Percentiles rank a stretch among this genome's conserved stretches.
These are phyloP conservation scores for Solanum chilense DNA, from an alignment of 257 asterid species.

Conservation along the genomic window DNA sequence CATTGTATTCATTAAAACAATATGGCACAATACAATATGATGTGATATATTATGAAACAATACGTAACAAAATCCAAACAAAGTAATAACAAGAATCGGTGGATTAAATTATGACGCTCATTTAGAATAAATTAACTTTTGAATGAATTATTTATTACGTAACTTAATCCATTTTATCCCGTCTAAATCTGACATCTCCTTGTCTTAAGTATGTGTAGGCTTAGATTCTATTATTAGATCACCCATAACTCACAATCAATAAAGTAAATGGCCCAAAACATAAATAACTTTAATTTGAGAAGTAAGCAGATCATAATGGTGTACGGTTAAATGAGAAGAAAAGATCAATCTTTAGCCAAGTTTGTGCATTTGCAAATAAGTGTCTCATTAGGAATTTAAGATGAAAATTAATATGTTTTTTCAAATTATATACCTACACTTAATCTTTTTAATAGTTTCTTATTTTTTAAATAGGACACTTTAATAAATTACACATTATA, in stretches of 20 bases:
- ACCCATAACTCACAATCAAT: background rate
- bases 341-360: background rate
- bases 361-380: background rate
- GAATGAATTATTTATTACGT: background rate
- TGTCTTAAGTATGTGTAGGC: background rate
- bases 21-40: too few species aligned
- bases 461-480: too few species aligned
- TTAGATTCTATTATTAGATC: background rate
- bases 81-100: background rate
- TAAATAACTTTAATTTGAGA: background rate
- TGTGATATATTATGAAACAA: too few species aligned
- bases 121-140: background rate
- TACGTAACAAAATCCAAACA: too few species aligned
- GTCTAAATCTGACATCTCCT: background rate
- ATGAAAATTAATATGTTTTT: too few species aligned
- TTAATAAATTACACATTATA: background rate
- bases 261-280: background rate
- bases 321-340: background rate
- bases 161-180: background rate
- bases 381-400: background rate
- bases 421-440: too few species aligned
- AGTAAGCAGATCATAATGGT: background rate
- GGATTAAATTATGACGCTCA: background rate
- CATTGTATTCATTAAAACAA: too few species aligned
- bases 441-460: too few species aligned